Evolutionary conservation across 768 basidiomycete genomes (phyloP), one percentile per base, ranked within the genome.

Genomic region (Termitomyces titanicus): DNA sequence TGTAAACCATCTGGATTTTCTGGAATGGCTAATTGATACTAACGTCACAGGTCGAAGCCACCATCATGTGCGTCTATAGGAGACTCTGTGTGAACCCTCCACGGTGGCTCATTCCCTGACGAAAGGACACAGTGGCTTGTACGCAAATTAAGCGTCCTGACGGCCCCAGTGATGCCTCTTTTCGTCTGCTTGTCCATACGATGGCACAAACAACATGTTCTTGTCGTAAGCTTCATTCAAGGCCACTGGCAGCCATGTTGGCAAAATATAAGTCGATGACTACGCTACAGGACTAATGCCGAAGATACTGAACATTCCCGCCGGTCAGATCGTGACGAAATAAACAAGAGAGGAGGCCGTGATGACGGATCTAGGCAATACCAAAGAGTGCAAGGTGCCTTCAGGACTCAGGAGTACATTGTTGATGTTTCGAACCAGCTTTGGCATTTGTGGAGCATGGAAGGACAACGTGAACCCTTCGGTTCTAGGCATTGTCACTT

Each of bases 341-440:
- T 11, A 2, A 10, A 33, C 33, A 11, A 17, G 42, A 43, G 15
- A 3, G 6, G 20, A 33, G 33, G n/a, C 8, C 20, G 13, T 47
- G 6, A 71, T 82, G 51, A 62, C 84, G 89, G 13, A 92, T 63
- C 84, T 86, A 93, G 3, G 86, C 81, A 57, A 92, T 77, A 64
- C 87, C 81, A 64, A 86, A 91, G 90, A 66, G 58, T 74, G 78
- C 1, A 64, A 64, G 2, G 76, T 77, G 29, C 80, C 73, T 13
- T 87, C 88, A 27, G 89, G 82, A 0, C 22, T 15, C 18, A 74
- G 55, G 63, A 93, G 78, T 11, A 68, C 72, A 3, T 81, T 68
- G 63, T 89, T 86, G 69, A 95, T 92, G 39, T 82, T 83, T 62
- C 82, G 78, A 56, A 89, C 80, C 50, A 94, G 77, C 2, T 93